A percentile compares a stretch with the other conserved stretches of the same genome.
phyloP scores from a whole-genome alignment of 352 stramenopile species.

The Pythium myriotylum region DNA sequence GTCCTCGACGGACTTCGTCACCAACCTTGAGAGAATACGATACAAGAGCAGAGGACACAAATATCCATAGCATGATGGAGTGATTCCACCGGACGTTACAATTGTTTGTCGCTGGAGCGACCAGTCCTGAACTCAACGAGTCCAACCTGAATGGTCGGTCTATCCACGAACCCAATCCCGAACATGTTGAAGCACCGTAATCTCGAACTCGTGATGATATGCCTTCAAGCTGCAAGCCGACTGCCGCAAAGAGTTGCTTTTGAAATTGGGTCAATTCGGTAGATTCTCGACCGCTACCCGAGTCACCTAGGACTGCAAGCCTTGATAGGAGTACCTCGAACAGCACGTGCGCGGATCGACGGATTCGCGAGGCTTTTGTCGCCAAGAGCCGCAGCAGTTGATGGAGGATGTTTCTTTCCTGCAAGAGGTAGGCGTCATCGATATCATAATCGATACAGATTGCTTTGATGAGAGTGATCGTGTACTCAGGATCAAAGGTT shows the following conservation, averaged over 20 bases:
- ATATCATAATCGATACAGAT: conserved; percentile 76
- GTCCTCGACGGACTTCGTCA: conserved; percentile 64
- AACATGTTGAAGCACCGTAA: not conserved
- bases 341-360: conserved; percentile 51
- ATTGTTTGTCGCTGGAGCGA: conserved; percentile 30
- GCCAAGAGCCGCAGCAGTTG: conserved; percentile 60
- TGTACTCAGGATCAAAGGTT: conserved; percentile 27
- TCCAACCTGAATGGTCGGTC: conserved; percentile 37
- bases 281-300: conserved; percentile 20
- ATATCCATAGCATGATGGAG: conserved; percentile 80
- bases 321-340: conserved; percentile 62
- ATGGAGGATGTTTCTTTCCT: conserved; percentile 60
- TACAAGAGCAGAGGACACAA: conserved; percentile 38
- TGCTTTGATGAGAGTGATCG: conserved; percentile 48
- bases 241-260: conserved; percentile 62
- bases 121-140: conserved; percentile 43
- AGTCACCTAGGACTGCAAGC: conserved; percentile 43
- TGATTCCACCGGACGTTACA: conserved; percentile 64
- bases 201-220: conserved; percentile 37
- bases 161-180: not conserved
- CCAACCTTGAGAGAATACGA: conserved; percentile 69
- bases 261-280: conserved; percentile 60
- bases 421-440: conserved; percentile 71
- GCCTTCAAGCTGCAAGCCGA: conserved; percentile 65
- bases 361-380: conserved; percentile 41